phyloP scores from a whole-genome alignment of 768 basidiomycete species.

The Pleurotus eryngii region DNA sequence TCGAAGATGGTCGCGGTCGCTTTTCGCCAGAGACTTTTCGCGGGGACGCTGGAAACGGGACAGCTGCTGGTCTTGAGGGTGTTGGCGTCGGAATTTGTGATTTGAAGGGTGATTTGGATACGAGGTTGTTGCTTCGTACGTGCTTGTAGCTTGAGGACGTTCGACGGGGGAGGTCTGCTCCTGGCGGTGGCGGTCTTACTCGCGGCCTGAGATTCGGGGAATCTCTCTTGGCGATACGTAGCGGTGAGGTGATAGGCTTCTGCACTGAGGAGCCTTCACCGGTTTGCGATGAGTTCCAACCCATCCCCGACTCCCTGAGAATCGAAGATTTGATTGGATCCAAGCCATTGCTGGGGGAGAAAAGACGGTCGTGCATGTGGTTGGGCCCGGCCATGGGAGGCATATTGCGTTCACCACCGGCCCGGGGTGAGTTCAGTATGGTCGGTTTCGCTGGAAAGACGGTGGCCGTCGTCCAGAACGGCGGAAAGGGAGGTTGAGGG shows the following conservation, averaged over 20 bases:
- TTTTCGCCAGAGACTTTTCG: constrained; percentile 75
- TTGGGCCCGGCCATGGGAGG: constrained; percentile 6
- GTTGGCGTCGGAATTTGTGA: constrained; percentile 54
- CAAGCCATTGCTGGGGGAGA: constrained; percentile 1
- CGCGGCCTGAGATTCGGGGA: constrained; percentile 25
- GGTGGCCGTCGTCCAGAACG: constrained; percentile 26
- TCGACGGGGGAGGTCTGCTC: constrained; percentile 60
- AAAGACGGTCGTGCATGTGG: constrained; percentile 6
- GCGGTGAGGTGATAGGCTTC: constrained; percentile 54
- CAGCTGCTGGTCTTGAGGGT: constrained; percentile 17
- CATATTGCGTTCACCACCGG: constrained; percentile 31
- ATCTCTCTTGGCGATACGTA: constrained; percentile 74
- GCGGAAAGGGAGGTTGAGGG: constrained; percentile 14
- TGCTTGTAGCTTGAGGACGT: constrained; percentile 79
- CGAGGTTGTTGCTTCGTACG: constrained; percentile 72
- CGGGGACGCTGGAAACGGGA: constrained; percentile 32
- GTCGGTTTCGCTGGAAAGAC: constrained; percentile 53
- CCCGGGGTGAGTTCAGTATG: constrained; percentile 41
- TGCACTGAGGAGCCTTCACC: constrained; percentile 28
- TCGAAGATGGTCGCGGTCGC: constrained; percentile 66
- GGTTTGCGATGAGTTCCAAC: constrained; percentile 51
- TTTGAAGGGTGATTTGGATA: constrained; percentile 85
- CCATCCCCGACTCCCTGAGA: constrained; percentile 59
- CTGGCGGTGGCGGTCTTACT: constrained; percentile 27
- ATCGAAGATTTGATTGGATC: constrained; percentile 65